Percentiles rank a stretch among this genome's conserved stretches.
Conservation (phyloP, 2,329 filamentous ascomycete species). For the Xylariaceae sp. region DNA sequence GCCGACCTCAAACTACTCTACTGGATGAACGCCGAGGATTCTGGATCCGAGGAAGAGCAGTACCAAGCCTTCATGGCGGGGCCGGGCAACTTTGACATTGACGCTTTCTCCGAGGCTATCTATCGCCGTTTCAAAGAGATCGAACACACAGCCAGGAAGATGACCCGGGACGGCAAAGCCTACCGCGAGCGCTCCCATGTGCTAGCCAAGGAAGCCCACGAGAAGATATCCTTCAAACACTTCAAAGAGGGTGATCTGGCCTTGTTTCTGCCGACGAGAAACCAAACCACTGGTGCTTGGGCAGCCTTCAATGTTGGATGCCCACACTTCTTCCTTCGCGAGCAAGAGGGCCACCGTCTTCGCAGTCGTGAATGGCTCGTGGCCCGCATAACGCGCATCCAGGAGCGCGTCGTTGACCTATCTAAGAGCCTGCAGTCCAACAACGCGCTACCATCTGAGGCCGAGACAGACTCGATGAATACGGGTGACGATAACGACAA, state of each 20-base stretch:
- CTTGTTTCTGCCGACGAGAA: slow-evolving; percentile 86
- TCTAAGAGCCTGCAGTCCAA: slow-evolving; percentile 60
- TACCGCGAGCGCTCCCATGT: slow-evolving; percentile 83
- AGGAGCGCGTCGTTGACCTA: slow-evolving; percentile 88
- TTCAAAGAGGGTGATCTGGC: slow-evolving; percentile 97
- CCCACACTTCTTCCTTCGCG: slow-evolving; percentile 92
- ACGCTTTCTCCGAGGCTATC: slow-evolving; percentile 76
- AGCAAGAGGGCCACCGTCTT: slow-evolving; percentile 82
- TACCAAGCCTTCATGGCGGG: slow-evolving; percentile 69
- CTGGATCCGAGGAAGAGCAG: slow-evolving; percentile 60
- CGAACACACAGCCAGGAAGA: slow-evolving; percentile 87
- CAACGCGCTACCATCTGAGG: slow-evolving; percentile 32
- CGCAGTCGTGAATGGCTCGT: slow-evolving; percentile 91
- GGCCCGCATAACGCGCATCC: slow-evolving; percentile 81
- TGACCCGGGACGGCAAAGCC: slow-evolving; percentile 77
- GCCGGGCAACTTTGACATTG: slow-evolving; percentile 72
- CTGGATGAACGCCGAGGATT: slow-evolving; percentile 68
- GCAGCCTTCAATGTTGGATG: slow-evolving; percentile 97
- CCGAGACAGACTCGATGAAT: slow-evolving; percentile 43
- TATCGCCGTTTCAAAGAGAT: slow-evolving; percentile 88
- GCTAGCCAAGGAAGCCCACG: slow-evolving; percentile 76
- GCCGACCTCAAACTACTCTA: slow-evolving; percentile 67
- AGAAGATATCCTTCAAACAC: slow-evolving; percentile 91
- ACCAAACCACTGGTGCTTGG: slow-evolving; percentile 92
- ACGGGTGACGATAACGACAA: slow-evolving; percentile 78